These are phyloP conservation scores for Boletus edulis DNA, from an alignment of 768 basidiomycete species.

Conservation along the genomic window DNA sequence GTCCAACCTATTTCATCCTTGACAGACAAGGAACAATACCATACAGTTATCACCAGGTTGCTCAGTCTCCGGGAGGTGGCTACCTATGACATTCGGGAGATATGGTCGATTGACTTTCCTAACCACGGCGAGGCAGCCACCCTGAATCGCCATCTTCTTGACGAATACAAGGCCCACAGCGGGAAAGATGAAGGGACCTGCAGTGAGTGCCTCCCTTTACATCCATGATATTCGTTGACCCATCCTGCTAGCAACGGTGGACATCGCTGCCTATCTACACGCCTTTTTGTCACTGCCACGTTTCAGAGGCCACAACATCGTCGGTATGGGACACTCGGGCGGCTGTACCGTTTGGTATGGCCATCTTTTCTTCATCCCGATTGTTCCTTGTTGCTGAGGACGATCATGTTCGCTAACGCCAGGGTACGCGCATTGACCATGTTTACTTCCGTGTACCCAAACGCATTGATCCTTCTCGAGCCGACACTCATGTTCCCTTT, in stretches of 20 bases:
- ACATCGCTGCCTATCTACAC: conserved; percentile 22
- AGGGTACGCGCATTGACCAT: conserved; percentile 23
- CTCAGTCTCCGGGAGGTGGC: conserved; percentile 11
- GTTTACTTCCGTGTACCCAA: conserved; percentile 8
- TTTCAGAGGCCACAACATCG: conserved; percentile 20
- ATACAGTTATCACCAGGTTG: conserved; percentile 17
- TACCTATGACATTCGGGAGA: conserved; percentile 26
- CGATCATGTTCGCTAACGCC: neutral
- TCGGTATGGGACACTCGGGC: conserved; percentile 30
- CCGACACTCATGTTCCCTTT: conserved; percentile 33
- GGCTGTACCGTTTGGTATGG: conserved; percentile 28
- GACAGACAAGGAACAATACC: conserved; percentile 31
- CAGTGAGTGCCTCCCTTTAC: conserved; percentile 14
- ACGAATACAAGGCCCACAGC: conserved; percentile 17
- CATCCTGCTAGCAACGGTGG: conserved; percentile 18
- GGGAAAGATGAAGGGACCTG: conserved; percentile 12
- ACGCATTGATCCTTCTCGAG: conserved; percentile 26
- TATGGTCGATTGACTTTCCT: conserved; percentile 36
- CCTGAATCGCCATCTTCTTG: conserved; percentile 28
- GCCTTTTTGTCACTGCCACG: conserved; percentile 25
- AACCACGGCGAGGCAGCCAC: conserved; percentile 36
- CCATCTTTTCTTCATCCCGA: neutral
- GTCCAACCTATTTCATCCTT: neutral
- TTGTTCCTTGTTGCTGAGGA: neutral
- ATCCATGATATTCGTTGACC: neutral